Percentiles rank a stretch among this genome's conserved stretches.
phyloP scores from a whole-genome alignment of 257 asterid species.

The Solanum sparsipilum region DNA sequence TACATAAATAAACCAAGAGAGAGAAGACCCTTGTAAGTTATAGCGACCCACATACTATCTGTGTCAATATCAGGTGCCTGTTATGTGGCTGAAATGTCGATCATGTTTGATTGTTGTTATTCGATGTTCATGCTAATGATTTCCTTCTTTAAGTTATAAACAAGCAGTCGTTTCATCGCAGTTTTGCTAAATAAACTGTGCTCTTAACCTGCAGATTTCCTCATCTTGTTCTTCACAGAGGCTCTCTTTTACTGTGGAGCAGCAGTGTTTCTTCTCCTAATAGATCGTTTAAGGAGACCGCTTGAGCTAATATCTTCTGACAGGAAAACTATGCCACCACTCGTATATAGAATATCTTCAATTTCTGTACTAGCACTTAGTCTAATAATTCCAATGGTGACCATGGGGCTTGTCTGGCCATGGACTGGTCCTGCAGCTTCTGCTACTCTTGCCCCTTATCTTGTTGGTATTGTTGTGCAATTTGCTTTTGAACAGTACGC shows the following conservation, averaged over 20 bases:
- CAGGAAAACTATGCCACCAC: slow-evolving; percentile 24
- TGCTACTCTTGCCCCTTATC: slow-evolving; percentile 93
- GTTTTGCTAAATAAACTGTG: background rate
- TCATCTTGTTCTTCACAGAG: slow-evolving; percentile 93
- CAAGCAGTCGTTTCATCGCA: background rate
- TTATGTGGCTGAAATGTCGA: background rate
- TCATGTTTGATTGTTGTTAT: background rate
- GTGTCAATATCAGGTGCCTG: background rate
- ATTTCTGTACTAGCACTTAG: slow-evolving; percentile 75
- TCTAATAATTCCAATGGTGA: slow-evolving; percentile 72
- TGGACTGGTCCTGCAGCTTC: slow-evolving; percentile 99
- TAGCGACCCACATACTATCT: background rate
- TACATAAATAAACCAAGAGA: background rate
- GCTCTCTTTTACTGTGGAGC: slow-evolving; percentile 91
- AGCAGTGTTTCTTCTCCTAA: slow-evolving; percentile 61
- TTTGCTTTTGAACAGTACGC: slow-evolving; percentile 89
- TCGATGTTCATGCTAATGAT: background rate
- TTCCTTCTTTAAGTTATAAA: background rate
- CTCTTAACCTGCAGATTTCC: slow-evolving; percentile 57
- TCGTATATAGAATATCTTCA: slow-evolving; percentile 61
- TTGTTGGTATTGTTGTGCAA: slow-evolving; percentile 83
- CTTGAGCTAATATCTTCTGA: slow-evolving; percentile 25
- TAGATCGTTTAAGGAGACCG: slow-evolving; percentile 56
- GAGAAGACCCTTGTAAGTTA: background rate
- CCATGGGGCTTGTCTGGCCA: slow-evolving; percentile 98